phyloP scores from a whole-genome alignment of 2,329 filamentous ascomycete species.

The Fusarium newnesense region DNA sequence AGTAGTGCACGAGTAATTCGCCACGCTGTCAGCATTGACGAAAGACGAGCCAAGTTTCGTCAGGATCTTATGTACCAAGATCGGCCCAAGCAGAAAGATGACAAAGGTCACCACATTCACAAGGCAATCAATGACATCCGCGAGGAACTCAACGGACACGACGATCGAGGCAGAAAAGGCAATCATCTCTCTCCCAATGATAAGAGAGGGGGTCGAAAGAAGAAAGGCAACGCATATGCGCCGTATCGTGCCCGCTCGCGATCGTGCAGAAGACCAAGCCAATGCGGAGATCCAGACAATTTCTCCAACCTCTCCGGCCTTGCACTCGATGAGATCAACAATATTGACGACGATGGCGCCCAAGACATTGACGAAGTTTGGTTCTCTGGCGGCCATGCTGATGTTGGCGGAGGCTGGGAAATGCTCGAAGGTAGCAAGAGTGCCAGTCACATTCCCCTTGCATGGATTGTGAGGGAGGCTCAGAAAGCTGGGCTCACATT shows the following conservation, averaged over 20 bases:
- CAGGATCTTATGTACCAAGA: constrained; percentile 74
- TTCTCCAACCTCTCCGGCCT: constrained; percentile 47
- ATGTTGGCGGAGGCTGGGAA: constrained; percentile 82
- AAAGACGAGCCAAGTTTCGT: constrained; percentile 76
- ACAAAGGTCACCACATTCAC: constrained; percentile 38
- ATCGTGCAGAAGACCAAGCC: constrained; percentile 47
- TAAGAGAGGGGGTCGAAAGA: constrained; percentile 2
- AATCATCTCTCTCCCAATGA: constrained; percentile 29
- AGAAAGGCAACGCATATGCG: constrained; percentile 40
- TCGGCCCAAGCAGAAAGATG: constrained; percentile 22
- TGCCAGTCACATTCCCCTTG: constrained; percentile 73
- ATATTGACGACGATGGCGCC: constrained; percentile 58
- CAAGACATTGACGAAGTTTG: constrained; percentile 85
- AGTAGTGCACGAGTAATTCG: constrained; percentile 70
- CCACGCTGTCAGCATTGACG: constrained; percentile 77
- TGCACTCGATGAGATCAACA: constrained; percentile 44
- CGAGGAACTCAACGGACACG: constrained; percentile 17
- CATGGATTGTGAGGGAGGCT: constrained; percentile 74
- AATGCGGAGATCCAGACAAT: constrained; percentile 38
- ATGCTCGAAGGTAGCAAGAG: constrained; percentile 66
- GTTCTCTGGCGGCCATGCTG: constrained; percentile 83
- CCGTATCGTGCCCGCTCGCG: constrained; percentile 56
- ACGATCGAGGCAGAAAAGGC: constrained; percentile 26
- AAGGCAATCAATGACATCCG: constrained; percentile 40
- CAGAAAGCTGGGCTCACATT: constrained; percentile 75